Conservation (phyloP, 768 basidiomycete genomes). For the Lentinula lateritia region DNA sequence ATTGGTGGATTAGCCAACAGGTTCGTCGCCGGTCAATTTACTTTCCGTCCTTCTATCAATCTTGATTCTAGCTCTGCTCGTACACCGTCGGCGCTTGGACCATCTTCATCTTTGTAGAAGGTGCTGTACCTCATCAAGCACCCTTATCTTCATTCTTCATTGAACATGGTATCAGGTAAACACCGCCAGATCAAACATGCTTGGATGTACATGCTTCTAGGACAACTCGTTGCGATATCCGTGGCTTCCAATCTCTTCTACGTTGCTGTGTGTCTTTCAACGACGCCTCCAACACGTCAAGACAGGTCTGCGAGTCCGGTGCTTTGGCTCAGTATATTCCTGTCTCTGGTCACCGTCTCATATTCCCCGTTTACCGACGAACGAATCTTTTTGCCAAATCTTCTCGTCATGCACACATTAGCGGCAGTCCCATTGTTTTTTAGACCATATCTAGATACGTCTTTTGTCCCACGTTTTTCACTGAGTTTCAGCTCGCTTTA, state of each 20-base stretch:
- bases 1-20: slow-evolving; percentile 73
- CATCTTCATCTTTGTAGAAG: slow-evolving; percentile 43
- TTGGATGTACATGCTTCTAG: slow-evolving; percentile 70
- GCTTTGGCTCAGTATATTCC: slow-evolving; percentile 37
- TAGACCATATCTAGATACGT: slow-evolving; percentile 6
- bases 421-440: slow-evolving; percentile 48
- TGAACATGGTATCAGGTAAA: slow-evolving; percentile 21
- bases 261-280: slow-evolving; percentile 36
- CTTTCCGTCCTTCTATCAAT: not conserved
- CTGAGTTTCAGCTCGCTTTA: slow-evolving; percentile 28
- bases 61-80: slow-evolving; percentile 33
- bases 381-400: slow-evolving; percentile 48
- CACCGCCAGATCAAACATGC: slow-evolving; percentile 37
- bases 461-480: slow-evolving; percentile 11
- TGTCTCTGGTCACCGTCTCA: slow-evolving; percentile 40
- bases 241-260: slow-evolving; percentile 63
- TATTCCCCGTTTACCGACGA: slow-evolving; percentile 36
- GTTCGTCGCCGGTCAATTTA: not conserved
- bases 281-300: slow-evolving; percentile 15
- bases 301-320: slow-evolving; percentile 13
- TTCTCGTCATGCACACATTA: slow-evolving; percentile 56
- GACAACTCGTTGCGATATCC: slow-evolving; percentile 66
- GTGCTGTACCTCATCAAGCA: slow-evolving; percentile 21
- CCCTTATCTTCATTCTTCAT: not conserved
- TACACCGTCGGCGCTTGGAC: slow-evolving; percentile 58